phyloP scores from a whole-genome alignment of 2,329 filamentous ascomycete genomes.

The Beauveria varroae region DNA sequence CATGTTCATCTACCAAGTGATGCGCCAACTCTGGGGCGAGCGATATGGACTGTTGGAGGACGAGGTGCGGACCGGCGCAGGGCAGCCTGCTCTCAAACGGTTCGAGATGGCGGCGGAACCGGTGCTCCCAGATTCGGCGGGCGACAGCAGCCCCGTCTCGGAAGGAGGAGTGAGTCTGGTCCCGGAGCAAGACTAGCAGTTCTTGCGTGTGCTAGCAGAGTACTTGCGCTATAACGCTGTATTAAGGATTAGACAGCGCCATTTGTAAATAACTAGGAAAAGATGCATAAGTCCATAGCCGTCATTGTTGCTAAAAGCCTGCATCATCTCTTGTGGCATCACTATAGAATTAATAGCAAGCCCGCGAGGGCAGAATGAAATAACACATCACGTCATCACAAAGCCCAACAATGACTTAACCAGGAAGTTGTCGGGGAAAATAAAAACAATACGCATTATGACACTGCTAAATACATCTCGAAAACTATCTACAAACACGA shows the following conservation, averaged over 20 bases:
- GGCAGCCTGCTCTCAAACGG: constrained; percentile 45
- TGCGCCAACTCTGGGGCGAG: constrained; percentile 67
- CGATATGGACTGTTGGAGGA: constrained; percentile 42
- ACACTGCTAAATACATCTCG: neutral
- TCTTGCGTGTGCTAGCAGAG: neutral
- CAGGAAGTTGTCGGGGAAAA: too few relatives aligned
- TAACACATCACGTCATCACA: neutral
- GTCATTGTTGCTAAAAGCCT: neutral
- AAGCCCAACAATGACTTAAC: too few relatives aligned
- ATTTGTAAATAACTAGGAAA: neutral
- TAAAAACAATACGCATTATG: neutral
- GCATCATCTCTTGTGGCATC: neutral
- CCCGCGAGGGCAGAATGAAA: neutral
- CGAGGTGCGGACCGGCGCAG: constrained; percentile 21
- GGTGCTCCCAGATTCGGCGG: constrained; percentile 24
- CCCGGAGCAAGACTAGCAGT: neutral
- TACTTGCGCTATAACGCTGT: neutral
- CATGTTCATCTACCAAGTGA: constrained; percentile 78
- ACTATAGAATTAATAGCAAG: neutral
- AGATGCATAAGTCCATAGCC: neutral
- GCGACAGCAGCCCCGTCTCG: constrained; percentile 10
- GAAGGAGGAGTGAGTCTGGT: neutral
- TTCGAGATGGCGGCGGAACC: constrained; percentile 42
- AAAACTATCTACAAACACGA: neutral
- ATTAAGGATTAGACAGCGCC: neutral